Evolutionary conservation across 106 monocot genomes (phyloP).

Genomic region (Dioscorea zingiberensis): DNA sequence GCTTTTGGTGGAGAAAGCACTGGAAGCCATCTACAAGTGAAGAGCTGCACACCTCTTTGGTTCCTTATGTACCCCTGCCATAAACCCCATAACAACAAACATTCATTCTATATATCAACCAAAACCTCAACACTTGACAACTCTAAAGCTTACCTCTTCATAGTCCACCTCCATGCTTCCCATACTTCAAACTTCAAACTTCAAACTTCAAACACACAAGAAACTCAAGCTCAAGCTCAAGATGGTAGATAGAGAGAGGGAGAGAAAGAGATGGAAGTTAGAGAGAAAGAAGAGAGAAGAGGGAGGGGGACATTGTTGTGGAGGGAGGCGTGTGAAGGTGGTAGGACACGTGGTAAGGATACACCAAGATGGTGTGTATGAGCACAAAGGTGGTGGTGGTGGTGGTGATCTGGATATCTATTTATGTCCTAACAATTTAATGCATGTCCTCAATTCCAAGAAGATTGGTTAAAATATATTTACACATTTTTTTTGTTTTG

Average conservation of each 20-base stretch:
- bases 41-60: conserved; percentile 76
- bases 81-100: neutral
- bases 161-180: conserved; percentile 49
- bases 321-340: neutral
- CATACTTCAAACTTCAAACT: neutral
- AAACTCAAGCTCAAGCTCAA: neutral
- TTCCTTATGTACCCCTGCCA: conserved; percentile 71
- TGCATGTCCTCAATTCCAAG: neutral
- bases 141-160: conserved; percentile 32
- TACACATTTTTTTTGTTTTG: too few species aligned
- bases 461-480: conserved; percentile 1
- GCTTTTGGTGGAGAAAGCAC: conserved; percentile 52
- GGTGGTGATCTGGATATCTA: too few species aligned
- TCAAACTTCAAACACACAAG: neutral
- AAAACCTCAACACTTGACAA: neutral
- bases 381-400: too few species aligned
- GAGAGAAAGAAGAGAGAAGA: neutral
- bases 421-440: too few species aligned
- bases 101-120: too few species aligned
- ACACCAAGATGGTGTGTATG: neutral
- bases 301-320: neutral
- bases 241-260: conserved; percentile 9
- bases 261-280: neutral
- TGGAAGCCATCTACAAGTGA: conserved; percentile 92
- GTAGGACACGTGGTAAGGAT: neutral